Evolutionary conservation across 495 filamentous ascomycete genomes (phyloP), one percentile per base, ranked within the genome.

Genomic region (Trichoderma erinaceum): DNA sequence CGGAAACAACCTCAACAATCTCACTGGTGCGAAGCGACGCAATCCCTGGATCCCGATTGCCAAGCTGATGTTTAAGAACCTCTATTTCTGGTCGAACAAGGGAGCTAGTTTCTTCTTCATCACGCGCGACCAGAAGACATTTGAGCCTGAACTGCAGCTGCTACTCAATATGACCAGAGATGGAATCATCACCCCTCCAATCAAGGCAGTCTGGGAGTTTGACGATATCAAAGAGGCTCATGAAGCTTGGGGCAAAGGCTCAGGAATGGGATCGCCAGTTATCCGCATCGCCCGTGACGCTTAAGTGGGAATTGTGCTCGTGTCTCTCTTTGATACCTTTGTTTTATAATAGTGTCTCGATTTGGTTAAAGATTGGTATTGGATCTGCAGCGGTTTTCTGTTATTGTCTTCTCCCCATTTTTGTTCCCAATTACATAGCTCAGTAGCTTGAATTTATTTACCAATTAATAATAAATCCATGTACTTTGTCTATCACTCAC

Each of bases 211-310:
- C 7, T 80, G 71, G 74, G 70, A 76, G 15, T 65, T 82, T 73
- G 78, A 80, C 21, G 77, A 79, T 32, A 71, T 82, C 32, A 72
- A 74, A 67, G 73, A 74, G 13, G 79, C 79, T 58, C 80, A 82
- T 71, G 63, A 70, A 32, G 74, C 72, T 38, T 82, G 79, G 78
- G 74, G 73, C 8, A 71, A 72, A 50, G 70, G 70, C 7, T 44
- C 13, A 29, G 79, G 80, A 0, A 72, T 80, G 21, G 80, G 80
- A 1, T 75, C 73, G 46, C 67, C 77, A 8, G 35, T 82, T 65
- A 75, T 82, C 18, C 76, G 75, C 29, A 70, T 74, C 32, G 66
- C 68, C 12, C 67, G 52, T 32, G 66, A 72, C 3, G 56, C 32
- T 68, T 66, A 25, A 52, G 32, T 21, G 41, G 12, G 18, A 10